Conservation (phyloP, 2,329 filamentous ascomycete species). For the Aotearoamyces nothofagi region DNA sequence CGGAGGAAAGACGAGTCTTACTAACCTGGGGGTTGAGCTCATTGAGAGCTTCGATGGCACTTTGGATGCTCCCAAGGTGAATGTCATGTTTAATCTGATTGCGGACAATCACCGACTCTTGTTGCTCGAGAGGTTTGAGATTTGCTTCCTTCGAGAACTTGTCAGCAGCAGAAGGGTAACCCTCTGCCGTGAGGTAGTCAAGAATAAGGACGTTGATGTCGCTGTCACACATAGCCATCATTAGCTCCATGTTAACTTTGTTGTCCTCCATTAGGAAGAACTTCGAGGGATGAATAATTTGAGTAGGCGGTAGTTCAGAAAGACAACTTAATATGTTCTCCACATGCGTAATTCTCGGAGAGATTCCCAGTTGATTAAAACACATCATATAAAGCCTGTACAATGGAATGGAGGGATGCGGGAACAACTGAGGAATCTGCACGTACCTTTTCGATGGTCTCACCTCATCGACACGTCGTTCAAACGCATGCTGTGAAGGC, state of each 20-base stretch:
- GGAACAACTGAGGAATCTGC: constrained; percentile 5
- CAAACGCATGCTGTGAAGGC: constrained; percentile 44
- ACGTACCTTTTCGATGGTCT: constrained; percentile 84
- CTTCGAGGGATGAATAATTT: too few relatives aligned
- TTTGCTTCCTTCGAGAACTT: constrained; percentile 94
- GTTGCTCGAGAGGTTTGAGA: constrained; percentile 56
- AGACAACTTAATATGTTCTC: constrained; percentile 76
- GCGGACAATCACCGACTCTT: constrained; percentile 58
- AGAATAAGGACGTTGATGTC: constrained; percentile 92
- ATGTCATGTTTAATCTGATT: constrained; percentile 78
- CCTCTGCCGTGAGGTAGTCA: constrained; percentile 93
- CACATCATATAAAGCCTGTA: constrained; percentile 53
- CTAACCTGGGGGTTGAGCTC: constrained; percentile 84
- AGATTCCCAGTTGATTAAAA: constrained; percentile 96
- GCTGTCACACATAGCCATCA: constrained; percentile 30
- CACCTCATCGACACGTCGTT: constrained; percentile 67
- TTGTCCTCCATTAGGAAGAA: too few relatives aligned
- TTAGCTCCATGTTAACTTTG: constrained; percentile 8
- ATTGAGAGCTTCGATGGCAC: constrained; percentile 76
- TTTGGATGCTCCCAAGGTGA: constrained; percentile 70
- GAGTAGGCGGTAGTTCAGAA: constrained; percentile 37
- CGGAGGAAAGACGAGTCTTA: constrained; percentile 6
- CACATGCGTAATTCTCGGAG: constrained; percentile 81
- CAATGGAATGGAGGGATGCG: constrained; percentile 2
- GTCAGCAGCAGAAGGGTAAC: constrained; percentile 81